Percentiles rank a stretch among this genome's conserved stretches.
These are phyloP conservation scores for Austroboletus eburneus DNA, from an alignment of 768 basidiomycete species.

Conservation along the genomic window DNA sequence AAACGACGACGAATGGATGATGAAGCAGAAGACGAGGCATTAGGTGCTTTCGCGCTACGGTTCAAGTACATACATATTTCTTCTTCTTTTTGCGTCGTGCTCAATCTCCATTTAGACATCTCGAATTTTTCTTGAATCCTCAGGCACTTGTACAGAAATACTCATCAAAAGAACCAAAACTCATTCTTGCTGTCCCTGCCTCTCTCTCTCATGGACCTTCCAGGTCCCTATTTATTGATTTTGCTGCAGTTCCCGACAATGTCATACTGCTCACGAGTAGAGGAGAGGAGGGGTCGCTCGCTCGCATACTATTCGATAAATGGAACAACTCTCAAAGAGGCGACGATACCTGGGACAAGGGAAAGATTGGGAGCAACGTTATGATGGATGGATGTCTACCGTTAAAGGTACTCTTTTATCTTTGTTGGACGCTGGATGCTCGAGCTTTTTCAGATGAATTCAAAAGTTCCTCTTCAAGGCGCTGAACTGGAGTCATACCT, in stretches of 20 bases:
- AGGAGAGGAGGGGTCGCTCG: constrained; percentile 77
- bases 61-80: constrained; percentile 65
- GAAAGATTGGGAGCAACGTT: constrained; percentile 81
- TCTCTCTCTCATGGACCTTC: constrained; percentile 92
- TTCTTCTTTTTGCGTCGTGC: not conserved
- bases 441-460: constrained; percentile 57
- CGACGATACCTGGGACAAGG: constrained; percentile 84
- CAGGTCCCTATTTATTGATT: constrained; percentile 78
- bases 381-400: constrained; percentile 72
- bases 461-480: constrained; percentile 87
- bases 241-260: constrained; percentile 79
- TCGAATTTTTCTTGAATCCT: constrained; percentile 89
- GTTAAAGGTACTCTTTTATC: constrained; percentile 47
- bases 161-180: constrained; percentile 84
- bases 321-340: constrained; percentile 85
- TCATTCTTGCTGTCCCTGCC: constrained; percentile 90
- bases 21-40: constrained; percentile 74
- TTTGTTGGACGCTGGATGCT: constrained; percentile 1
- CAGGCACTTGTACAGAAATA: constrained; percentile 77
- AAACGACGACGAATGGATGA: constrained; percentile 57
- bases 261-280: constrained; percentile 82
- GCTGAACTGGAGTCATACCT: constrained; percentile 80
- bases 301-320: constrained; percentile 70
- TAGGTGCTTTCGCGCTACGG: constrained; percentile 81
- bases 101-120: constrained; percentile 49